A percentile compares a stretch with the other conserved stretches of the same genome.
phyloP scores from a whole-genome alignment of 495 filamentous ascomycete genomes.

The Penicillium longicatenatum region DNA sequence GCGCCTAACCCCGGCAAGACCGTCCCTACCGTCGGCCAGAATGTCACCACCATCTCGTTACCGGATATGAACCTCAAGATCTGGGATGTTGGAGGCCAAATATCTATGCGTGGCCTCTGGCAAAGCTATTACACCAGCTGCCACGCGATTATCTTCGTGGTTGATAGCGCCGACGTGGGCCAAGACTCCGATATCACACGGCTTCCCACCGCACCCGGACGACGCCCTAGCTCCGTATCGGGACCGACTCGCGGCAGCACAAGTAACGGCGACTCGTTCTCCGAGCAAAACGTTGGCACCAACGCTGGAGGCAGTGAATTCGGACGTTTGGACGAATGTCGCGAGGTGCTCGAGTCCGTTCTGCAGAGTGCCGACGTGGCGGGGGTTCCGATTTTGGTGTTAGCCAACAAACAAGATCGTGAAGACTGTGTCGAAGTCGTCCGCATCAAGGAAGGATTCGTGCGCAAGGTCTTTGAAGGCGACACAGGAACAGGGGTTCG shows the following conservation, averaged over 20 bases:
- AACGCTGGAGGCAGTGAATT: slow-evolving; percentile 53
- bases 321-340: slow-evolving; percentile 82
- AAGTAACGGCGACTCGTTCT: slow-evolving; percentile 26
- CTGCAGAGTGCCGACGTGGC: slow-evolving; percentile 81
- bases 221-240: slow-evolving; percentile 36
- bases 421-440: slow-evolving; percentile 98
- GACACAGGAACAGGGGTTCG: slow-evolving; percentile 81
- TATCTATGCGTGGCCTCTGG: slow-evolving; percentile 87
- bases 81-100: slow-evolving; percentile 97
- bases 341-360: slow-evolving; percentile 83
- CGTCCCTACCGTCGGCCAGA: slow-evolving; percentile 96
- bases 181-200: slow-evolving; percentile 61
- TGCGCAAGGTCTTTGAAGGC: slow-evolving; percentile 92
- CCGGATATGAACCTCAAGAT: slow-evolving; percentile 95
- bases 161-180: slow-evolving; percentile 90
- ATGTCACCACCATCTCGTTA: slow-evolving; percentile 85
- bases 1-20: slow-evolving; percentile 63
- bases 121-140: slow-evolving; percentile 91
- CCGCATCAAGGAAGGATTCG: slow-evolving; percentile 92
- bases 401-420: slow-evolving; percentile 97
- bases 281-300: slow-evolving; percentile 40
- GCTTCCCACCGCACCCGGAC: slow-evolving; percentile 25
- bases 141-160: slow-evolving; percentile 96
- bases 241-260: slow-evolving; percentile 20
- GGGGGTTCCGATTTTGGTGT: slow-evolving; percentile 85